Conservation (phyloP, 306 rosid genomes). For the Potentilla sterilis region DNA sequence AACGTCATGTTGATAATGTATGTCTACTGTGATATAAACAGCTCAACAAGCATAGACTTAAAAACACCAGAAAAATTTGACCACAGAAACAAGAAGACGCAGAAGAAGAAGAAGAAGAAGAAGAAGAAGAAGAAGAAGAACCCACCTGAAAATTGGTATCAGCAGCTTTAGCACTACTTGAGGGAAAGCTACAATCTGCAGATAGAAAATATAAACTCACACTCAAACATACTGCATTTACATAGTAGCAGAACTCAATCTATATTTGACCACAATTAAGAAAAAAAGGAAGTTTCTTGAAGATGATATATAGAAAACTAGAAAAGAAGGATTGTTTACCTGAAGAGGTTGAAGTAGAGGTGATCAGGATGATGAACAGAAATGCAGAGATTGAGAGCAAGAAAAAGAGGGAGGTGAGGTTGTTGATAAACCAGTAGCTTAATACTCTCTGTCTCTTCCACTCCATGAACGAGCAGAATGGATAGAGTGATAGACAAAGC, state of each 20-base stretch:
- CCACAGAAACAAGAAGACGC: not conserved
- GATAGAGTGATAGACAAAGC: not conserved
- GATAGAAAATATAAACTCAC: not conserved
- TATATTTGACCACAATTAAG: not conserved
- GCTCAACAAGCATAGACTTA: not conserved
- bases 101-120: slow-evolving; percentile 1
- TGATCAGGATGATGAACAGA: slow-evolving; percentile 29
- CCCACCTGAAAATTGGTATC: slow-evolving; percentile 53
- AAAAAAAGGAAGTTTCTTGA: not conserved
- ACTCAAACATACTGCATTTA: not conserved
- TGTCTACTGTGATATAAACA: not conserved
- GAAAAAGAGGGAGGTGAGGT: slow-evolving; percentile 28
- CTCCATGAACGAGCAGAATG: slow-evolving; percentile 57
- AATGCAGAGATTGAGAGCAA: slow-evolving; percentile 47
- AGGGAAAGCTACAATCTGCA: slow-evolving; percentile 49
- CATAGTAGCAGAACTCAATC: slow-evolving; percentile 5
- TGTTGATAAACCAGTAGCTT: slow-evolving; percentile 26
- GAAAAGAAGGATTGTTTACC: slow-evolving; percentile 35
- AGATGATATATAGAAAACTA: not conserved
- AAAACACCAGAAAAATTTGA: not conserved
- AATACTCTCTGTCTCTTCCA: slow-evolving; percentile 40
- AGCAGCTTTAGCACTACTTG: slow-evolving; percentile 33
- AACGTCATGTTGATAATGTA: not conserved
- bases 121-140: slow-evolving; percentile 16
- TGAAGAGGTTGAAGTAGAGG: slow-evolving; percentile 29